Evolutionary conservation across 192 early-diverging fungal species (phyloP), one percentile per base, ranked within the genome.

Genomic region (Funneliformis mosseae): DNA sequence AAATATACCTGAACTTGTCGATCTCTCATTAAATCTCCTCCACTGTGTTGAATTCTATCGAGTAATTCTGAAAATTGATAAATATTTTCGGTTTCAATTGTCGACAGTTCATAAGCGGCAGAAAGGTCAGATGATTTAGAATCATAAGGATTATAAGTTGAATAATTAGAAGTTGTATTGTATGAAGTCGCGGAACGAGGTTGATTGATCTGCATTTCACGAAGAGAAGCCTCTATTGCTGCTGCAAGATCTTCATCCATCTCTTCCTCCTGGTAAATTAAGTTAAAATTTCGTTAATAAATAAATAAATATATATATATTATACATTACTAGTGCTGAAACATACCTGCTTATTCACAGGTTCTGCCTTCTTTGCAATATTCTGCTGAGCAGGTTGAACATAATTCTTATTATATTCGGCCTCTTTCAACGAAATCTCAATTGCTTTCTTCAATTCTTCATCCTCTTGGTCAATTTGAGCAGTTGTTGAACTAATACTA

Each of bases 391-490:
- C 71, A 10, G 87, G 83, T n/a, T 83, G 59, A 45, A 79, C 67
- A 76, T 88, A 88, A 16, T 88, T 87, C 78, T 86, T 92, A 75
- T 74, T 88, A 75, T 73, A 87, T 78, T 90, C 88, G 38, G 88
- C 82, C 66, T 96, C 95, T 74, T 95, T 92, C 27, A 99, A 83
- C 0, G 97, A 98, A 12, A 95, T 87, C 74, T 94, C 96, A 81
- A 99, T 99, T 1, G 98, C 98, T 28, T 90, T 92, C 83, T 92
- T 95, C 62, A 99, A 80, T 81, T 99, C 97, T 28, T 91, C 96
- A 75, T 99, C 97, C 18, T 96, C 93, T 6, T 92, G 87, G n/a
- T 85, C 88, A 16, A 86, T 80, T 28, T 50, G 33, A 33, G 39
- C 14, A 46, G 38, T 46, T 43, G 61, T 12, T 38, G 46, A 48